Evolutionary conservation across 2,329 filamentous ascomycete species (phyloP).

Genomic region (Penicillium sp.): DNA sequence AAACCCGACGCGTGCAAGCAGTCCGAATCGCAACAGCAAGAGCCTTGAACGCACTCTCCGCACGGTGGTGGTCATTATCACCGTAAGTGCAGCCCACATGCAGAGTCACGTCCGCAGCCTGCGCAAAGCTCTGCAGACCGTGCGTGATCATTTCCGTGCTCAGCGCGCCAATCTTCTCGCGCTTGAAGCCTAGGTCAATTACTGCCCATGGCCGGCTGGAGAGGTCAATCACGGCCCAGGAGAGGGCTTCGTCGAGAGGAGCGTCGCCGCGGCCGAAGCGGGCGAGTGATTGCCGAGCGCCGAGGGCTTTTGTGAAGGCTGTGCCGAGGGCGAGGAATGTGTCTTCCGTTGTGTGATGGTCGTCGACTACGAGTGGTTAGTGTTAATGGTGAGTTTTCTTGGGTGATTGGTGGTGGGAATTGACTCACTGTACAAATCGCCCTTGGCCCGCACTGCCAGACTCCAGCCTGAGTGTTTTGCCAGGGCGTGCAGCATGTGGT

Average conservation of each 20-base stretch:
- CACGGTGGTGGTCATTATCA: slow-evolving; percentile 90
- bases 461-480: slow-evolving; percentile 96
- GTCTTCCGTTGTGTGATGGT: slow-evolving; percentile 97
- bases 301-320: slow-evolving; percentile 77
- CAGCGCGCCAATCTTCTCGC: slow-evolving; percentile 90
- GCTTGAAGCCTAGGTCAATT: slow-evolving; percentile 74
- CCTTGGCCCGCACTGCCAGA: slow-evolving; percentile 73
- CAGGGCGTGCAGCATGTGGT: slow-evolving; percentile 97
- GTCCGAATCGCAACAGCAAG: slow-evolving; percentile 77
- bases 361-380: slow-evolving; percentile 64
- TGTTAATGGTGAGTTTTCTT: not conserved
- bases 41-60: slow-evolving; percentile 96
- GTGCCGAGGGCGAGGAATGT: slow-evolving; percentile 84
- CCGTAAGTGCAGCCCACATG: slow-evolving; percentile 91
- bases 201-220: slow-evolving; percentile 87
- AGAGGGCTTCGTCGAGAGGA: slow-evolving; percentile 91
- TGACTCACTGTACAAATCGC: slow-evolving; percentile 79
- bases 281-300: slow-evolving; percentile 72
- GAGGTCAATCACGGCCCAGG: slow-evolving; percentile 87
- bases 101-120: slow-evolving; percentile 83
- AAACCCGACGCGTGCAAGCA: slow-evolving; percentile 68
- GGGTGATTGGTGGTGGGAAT: not conserved
- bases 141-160: slow-evolving; percentile 97
- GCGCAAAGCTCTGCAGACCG: slow-evolving; percentile 89
- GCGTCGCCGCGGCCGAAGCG: slow-evolving; percentile 90